Base-by-base conservation (phyloP, 495 filamentous ascomycete genomes). In the Trichoderma virens region DNA sequence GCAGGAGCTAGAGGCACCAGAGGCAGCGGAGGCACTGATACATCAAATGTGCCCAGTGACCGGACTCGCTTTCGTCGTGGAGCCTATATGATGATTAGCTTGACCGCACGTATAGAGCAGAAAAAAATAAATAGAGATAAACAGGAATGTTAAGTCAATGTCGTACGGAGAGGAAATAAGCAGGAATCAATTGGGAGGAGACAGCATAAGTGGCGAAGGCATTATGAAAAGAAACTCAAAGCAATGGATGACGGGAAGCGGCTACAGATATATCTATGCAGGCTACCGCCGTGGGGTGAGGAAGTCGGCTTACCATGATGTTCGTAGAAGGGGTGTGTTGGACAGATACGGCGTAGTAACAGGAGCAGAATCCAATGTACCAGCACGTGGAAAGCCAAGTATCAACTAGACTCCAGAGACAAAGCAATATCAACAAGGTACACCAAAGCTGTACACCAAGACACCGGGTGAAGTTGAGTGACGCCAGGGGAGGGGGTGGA, bases 401-500 rank as follows among this genome's bases (percentile, higher is more conserved):
- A 62, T 39, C 61, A 30, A 14, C 34, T 35, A 43, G 2, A 11
- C 34, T n/a, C 5, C 14, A 39, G 23, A 45, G 38, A 62, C 38
- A 62, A 45, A 20, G 34, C 18, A 62, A 11, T 27, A 30, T 41
- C 27, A 45, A 45, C 34, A 23, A 41, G 61, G 61, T 62, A 39
- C 61, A 41, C 31, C 31, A 41, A 16, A 62, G 51, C 25, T 56
- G 51, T 56, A 23, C 51, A 56, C 51, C 25, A 56, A 30, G 27
- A 30, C 51, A 27, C 51, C 61, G 38, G 61, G 38, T 27, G 27
- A 62, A 31, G 34, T 61, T 41, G 27, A 32, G 61, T 8, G 20
- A 43, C 51, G 51, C 51, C 61, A 62, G 34, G 61, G 61, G 61
- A 62, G 61, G 61, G 56, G 61, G 34, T 39, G 34, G 34, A 20